A percentile compares a stretch with the other conserved stretches of the same genome.
Conservation (phyloP, 371 early-diverging fungal species). For the Haplosporangium sp. region DNA sequence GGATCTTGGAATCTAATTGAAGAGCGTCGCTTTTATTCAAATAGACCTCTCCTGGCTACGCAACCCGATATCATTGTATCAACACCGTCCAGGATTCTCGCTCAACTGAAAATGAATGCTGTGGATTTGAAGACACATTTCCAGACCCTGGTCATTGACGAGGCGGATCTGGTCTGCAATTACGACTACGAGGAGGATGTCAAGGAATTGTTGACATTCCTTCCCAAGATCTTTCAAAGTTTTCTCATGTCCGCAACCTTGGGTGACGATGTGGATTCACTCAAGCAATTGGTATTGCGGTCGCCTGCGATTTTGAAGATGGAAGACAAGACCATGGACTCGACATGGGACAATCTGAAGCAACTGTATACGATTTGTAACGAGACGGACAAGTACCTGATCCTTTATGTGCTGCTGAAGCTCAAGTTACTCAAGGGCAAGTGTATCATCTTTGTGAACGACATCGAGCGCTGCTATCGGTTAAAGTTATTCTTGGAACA, state of each 20-base stretch:
- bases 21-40: not conserved
- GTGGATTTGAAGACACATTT: conserved; percentile 71
- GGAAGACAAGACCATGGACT: conserved; percentile 77
- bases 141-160: conserved; percentile 92
- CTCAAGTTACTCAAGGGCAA: conserved; percentile 90
- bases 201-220: conserved; percentile 70
- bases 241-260: conserved; percentile 93
- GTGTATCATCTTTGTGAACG: conserved; percentile 93
- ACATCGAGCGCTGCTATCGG: conserved; percentile 92
- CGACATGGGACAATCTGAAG: conserved; percentile 58
- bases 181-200: conserved; percentile 94
- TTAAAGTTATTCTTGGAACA: conserved; percentile 95
- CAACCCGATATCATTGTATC: conserved; percentile 86
- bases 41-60: conserved; percentile 84
- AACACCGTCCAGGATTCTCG: conserved; percentile 84
- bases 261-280: conserved; percentile 83
- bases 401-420: conserved; percentile 91
- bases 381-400: conserved; percentile 91
- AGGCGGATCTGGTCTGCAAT: conserved; percentile 93
- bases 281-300: conserved; percentile 85
- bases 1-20: too few relatives aligned
- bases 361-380: conserved; percentile 64
- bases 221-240: conserved; percentile 89
- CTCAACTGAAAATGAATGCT: conserved; percentile 74
- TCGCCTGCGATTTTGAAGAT: conserved; percentile 87